Evolutionary conservation across 2,329 filamentous ascomycete genomes (phyloP), one percentile per base, ranked within the genome.

Genomic region (Phialophora macrospora): DNA sequence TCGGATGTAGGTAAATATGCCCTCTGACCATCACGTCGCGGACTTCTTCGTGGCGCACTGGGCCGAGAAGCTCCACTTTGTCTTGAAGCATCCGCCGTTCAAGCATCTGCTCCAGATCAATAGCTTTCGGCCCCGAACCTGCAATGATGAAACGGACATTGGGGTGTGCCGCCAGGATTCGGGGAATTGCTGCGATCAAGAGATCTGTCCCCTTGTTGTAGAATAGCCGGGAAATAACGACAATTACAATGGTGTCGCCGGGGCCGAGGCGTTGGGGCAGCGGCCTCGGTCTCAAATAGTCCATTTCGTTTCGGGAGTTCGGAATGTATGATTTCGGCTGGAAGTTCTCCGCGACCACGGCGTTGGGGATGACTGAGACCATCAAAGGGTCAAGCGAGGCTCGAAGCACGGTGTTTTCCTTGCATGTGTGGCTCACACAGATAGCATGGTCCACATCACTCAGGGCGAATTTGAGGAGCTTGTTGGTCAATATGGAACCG

Each of bases 131-230:
- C 0, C 95, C 95, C 0, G 92, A 96, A 3, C 96, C 96, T 30
- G 92, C 95, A 71, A 99, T 97, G 74, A 99, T 92, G 79, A 99
- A 99, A 64, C 93, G 91, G 0, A 97, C 95, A 75, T 98, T 96
- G 0, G 92, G 90, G 75, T 99, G 91, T 14, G 88, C 87, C 57
- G 92, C 90, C 30, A 98, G 85, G 60, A 99, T 97, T 55, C 93
- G 89, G 0, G 95, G 95, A 61, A 99, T 96, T 3, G 93, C 92
- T 11, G 94, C 95, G 26, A 97, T 97, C n/a, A 99, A 85, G 0
- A 99, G 86, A 76, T 99, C 96, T 1, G 92, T 98, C 66, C 95
- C 95, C 77, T 99, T 99, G 80, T 99, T 99, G 79, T 98, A 98
- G 79, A 98, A 99, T 1, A 99, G 87, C 22, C 95, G 92, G 8